Conservation (phyloP, 371 early-diverging fungal genomes). For the Smittium culicis region DNA sequence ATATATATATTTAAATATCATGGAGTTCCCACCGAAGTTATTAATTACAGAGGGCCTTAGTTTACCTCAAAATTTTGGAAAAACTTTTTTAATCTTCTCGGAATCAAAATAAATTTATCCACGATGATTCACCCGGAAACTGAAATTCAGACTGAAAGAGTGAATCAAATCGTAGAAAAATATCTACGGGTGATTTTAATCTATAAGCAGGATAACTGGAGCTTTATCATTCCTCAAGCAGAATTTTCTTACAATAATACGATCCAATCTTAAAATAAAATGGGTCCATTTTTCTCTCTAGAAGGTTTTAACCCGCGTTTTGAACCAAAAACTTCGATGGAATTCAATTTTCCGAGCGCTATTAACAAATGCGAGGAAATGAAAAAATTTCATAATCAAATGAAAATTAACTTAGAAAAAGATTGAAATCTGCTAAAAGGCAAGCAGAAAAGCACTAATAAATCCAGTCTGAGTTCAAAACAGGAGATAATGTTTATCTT, state of each 20-base stretch:
- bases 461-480: too few relatives aligned
- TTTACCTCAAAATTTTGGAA: conserved; percentile 34
- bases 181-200: conserved; percentile 29
- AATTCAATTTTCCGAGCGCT: not conserved
- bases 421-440: too few relatives aligned
- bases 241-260: conserved; percentile 40
- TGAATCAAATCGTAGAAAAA: conserved; percentile 35
- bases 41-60: conserved; percentile 10
- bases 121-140: conserved; percentile 36
- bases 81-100: conserved; percentile 14
- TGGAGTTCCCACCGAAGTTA: conserved; percentile 9
- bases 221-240: conserved; percentile 23
- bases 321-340: not conserved
- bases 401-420: not conserved
- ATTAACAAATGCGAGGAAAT: not conserved
- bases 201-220: conserved; percentile 38
- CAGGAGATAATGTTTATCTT: too few relatives aligned
- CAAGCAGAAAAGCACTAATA: too few relatives aligned
- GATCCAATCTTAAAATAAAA: conserved; percentile 16
- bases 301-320: not conserved
- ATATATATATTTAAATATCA: conserved; percentile 8
- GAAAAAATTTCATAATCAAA: not conserved
- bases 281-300: not conserved
- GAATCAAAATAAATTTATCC: conserved; percentile 25
- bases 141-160: conserved; percentile 38